phyloP scores from a whole-genome alignment of 2,329 filamentous ascomycete species.

The Zarea fungicola region DNA sequence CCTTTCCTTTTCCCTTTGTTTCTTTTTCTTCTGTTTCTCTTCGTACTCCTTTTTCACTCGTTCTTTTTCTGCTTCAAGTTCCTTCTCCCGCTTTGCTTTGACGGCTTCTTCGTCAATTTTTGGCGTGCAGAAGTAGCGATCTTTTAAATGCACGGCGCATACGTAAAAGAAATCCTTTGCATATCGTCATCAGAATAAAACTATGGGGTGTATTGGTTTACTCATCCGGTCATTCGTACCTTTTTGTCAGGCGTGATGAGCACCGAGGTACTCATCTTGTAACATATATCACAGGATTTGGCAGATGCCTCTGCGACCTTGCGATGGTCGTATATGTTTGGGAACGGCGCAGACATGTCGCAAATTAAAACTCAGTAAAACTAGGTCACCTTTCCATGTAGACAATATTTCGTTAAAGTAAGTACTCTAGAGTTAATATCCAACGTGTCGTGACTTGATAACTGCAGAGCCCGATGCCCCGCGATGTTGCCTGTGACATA shows the following conservation, averaged over 20 bases:
- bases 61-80: slow-evolving; percentile 59
- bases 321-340: slow-evolving; percentile 79
- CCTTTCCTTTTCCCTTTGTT: slow-evolving; percentile 60
- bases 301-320: slow-evolving; percentile 79
- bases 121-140: slow-evolving; percentile 72
- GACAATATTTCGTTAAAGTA: background rate
- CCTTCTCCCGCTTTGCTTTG: slow-evolving; percentile 56
- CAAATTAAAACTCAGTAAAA: background rate
- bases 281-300: slow-evolving; percentile 87
- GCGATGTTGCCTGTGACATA: background rate
- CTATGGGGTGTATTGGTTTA: no score
- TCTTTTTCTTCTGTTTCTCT: slow-evolving; percentile 63
- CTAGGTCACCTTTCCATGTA: background rate
- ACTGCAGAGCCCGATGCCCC: background rate
- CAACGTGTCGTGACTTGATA: background rate
- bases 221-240: slow-evolving; percentile 39
- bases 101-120: slow-evolving; percentile 64
- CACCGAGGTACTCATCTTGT: slow-evolving; percentile 80
- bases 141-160: slow-evolving; percentile 76
- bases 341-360: slow-evolving; percentile 47
- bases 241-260: slow-evolving; percentile 86
- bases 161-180: slow-evolving; percentile 81
- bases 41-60: slow-evolving; percentile 72
- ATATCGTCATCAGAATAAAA: no score
- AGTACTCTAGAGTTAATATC: background rate